Evolutionary conservation across 2,329 filamentous ascomycete species (phyloP).

Genomic region (Huntiella savannae): DNA sequence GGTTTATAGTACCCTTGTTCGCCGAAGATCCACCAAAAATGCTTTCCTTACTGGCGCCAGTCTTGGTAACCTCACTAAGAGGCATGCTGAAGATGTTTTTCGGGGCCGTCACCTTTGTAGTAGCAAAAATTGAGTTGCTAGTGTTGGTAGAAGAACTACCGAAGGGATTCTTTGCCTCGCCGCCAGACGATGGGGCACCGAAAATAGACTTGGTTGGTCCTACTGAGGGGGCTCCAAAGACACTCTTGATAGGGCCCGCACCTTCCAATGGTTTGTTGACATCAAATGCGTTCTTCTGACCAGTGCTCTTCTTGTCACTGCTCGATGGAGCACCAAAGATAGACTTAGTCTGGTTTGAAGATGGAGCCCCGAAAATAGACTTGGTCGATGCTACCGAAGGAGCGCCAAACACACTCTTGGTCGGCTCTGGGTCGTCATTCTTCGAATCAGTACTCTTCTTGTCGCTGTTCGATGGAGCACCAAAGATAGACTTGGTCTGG

Average conservation of each 20-base stretch:
- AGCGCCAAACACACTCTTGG: constrained; percentile 4
- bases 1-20: background rate
- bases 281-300: no score
- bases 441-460: background rate
- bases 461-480: background rate
- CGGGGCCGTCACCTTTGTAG: background rate
- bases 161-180: background rate
- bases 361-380: background rate
- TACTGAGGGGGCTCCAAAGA: constrained; percentile 13
- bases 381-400: constrained; percentile 12
- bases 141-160: background rate
- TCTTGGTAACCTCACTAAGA: background rate
- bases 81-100: constrained; percentile 1
- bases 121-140: constrained; percentile 1
- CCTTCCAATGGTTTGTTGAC: no score
- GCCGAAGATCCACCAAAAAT: constrained; percentile 13
- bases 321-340: background rate
- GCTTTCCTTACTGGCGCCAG: constrained; percentile 6
- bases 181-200: background rate
- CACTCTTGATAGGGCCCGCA: constrained; percentile 19
- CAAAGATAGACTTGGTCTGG: constrained; percentile 7
- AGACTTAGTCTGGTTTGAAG: background rate
- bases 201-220: constrained; percentile 2
- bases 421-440: constrained; percentile 19
- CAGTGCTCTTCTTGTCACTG: background rate